Conservation (phyloP, 2,329 filamentous ascomycete species). For the Didymosphaeria variabile region DNA sequence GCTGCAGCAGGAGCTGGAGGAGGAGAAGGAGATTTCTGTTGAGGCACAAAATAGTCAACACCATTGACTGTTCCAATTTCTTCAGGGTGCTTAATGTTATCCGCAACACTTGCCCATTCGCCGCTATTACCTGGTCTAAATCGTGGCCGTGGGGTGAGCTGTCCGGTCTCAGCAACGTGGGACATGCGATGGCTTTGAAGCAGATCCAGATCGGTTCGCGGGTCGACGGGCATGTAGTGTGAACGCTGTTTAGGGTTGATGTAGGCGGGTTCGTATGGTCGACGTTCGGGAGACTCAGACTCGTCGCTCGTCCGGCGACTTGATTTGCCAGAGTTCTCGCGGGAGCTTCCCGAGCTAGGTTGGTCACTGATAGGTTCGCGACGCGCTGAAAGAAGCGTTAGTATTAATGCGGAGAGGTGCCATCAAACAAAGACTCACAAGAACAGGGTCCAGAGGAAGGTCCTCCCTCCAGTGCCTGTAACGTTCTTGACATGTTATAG, state of each 20-base stretch:
- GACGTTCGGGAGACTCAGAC: constrained; percentile 46
- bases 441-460: constrained; percentile 33
- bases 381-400: constrained; percentile 32
- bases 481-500: constrained; percentile 41
- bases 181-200: constrained; percentile 59
- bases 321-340: constrained; percentile 40
- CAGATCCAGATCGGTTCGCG: constrained; percentile 49
- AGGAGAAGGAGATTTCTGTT: constrained; percentile 47
- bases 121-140: constrained; percentile 45
- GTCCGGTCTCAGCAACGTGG: constrained; percentile 61
- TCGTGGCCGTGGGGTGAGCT: constrained; percentile 54
- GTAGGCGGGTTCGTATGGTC: constrained; percentile 47
- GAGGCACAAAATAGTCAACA: constrained; percentile 50
- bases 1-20: constrained; percentile 34
- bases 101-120: constrained; percentile 50
- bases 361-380: constrained; percentile 26
- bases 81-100: constrained; percentile 35
- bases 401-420: not conserved
- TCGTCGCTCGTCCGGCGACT: constrained; percentile 47
- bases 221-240: constrained; percentile 36
- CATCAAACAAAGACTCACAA: constrained; percentile 29
- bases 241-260: constrained; percentile 36
- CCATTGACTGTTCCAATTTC: constrained; percentile 40
- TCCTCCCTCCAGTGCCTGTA: constrained; percentile 43
- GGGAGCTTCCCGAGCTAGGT: constrained; percentile 33